Base-by-base conservation (phyloP, 805 yeast species). In the Candida tammaniensis region DNA sequence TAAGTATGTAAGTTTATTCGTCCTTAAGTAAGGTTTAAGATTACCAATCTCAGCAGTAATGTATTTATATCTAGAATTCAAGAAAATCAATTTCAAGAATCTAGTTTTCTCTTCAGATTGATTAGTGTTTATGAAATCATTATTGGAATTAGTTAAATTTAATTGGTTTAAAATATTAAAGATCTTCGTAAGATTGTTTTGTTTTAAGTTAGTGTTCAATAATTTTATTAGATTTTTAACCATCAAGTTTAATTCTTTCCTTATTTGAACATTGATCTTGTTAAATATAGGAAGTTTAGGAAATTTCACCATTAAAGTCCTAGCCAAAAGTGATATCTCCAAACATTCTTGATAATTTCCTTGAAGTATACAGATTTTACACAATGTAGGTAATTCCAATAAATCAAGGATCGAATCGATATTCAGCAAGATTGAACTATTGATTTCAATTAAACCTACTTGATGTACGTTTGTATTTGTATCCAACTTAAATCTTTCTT, bases 261-360 rank as follows among this genome's bases (percentile, higher is more conserved):
- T 75, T 24, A 86, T 72, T 35, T 73, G 77, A 0, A 38, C 27
- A 36, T 73, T 76, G 7, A 78, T 74, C 24, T 67, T 59, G 13
- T 58, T 63, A 22, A 86, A 72, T 1, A 83, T 49, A 1, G 61
- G 55, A 7, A 81, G 58, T 27, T 72, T 72, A 6, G 88, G 86
- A 55, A 82, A 89, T 39, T 94, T 68, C 12, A 80, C 75, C 0
- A 72, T 64, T 16, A 93, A 64, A 35, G 94, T 70, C 42, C 81
- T 73, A 1, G 84, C 78, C 48, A 85, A 79, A 19, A 83, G 73
- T 9, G 88, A 82, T 10, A 91, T 74, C 54, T 91, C 95, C 22
- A 91, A 72, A 7, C 96, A 88, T 50, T 88, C 95, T 21, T 87
- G 83, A 52, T 89, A 93, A 50, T 84, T 85, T 0, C 96, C 96